Base-by-base conservation (phyloP, 495 filamentous ascomycete species). In the Geopyxis carbonaria region DNA sequence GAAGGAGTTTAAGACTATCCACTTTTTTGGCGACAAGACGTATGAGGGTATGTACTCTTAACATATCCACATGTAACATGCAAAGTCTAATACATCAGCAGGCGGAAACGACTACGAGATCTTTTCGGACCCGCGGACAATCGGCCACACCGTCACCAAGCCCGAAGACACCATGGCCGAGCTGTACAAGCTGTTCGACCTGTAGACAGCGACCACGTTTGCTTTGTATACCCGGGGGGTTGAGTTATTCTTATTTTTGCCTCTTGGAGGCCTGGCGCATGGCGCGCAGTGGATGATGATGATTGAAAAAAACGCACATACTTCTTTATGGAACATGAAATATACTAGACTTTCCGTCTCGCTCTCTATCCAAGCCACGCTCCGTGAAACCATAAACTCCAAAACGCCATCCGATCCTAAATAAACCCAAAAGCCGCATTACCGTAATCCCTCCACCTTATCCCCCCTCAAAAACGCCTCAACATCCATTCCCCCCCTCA, bases 21-120 rank as follows among this genome's bases (percentile, higher is more conserved):
- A 95, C 66, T 97, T 95, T 72, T 95, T 95, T 57, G 89, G 89
- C 31, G 89, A 97, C 64, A 97, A 95, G 71, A 80, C 80, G 19
- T 70, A 67, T 49, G 58, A 72, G 48, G 87, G 45, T 46, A 10
- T 8, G 31, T 22, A 10, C 3, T 6, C 15, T 22, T 7, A 5
- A 13, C 2, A 14, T 34, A 4, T 20, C 14, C 21, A 19, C 8
- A 11, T 34, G 37, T 7, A 22, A 8, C 8, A 15, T 31, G 21
- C 8, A 3, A 16, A 32, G n/a, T 33, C 11, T 7, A 6, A 7
- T 10, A 5, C 19, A 16, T 13, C n/a, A 9, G 11, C n/a, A 39
- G 51, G 89, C 40, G 89, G 89, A 31, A 97, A 95, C 56, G 89
- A 97, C 58, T 84, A 75, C 47, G 89, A 97, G 67, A 93, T 97